These are phyloP conservation scores for Aspergillus eucalypticola DNA, from an alignment of 2,329 filamentous ascomycete species.

Conservation along the genomic window DNA sequence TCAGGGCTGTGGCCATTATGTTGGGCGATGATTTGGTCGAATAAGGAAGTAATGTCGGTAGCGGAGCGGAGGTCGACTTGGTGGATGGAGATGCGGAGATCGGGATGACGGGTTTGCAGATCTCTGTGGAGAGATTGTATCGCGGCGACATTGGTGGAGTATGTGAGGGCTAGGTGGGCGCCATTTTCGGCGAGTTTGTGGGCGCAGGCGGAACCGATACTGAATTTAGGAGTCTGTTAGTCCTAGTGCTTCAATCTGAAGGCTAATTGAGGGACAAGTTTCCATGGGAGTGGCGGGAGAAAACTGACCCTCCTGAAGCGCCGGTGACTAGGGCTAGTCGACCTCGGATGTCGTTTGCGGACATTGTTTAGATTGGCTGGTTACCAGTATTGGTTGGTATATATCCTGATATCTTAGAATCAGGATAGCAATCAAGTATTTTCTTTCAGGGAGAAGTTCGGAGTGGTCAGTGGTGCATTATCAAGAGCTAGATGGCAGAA, in stretches of 20 bases:
- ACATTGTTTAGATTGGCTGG: constrained; percentile 10
- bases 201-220: constrained; percentile 62
- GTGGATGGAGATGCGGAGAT: constrained; percentile 54
- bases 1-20: constrained; percentile 61
- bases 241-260: neutral
- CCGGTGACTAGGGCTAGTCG: constrained; percentile 61
- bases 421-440: no score
- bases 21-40: constrained; percentile 53
- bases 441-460: no score
- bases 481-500: no score
- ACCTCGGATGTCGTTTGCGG: constrained; percentile 51
- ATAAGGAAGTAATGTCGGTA: constrained; percentile 56
- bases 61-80: constrained; percentile 60
- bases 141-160: constrained; percentile 53
- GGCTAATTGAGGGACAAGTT: no score
- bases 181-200: constrained; percentile 55
- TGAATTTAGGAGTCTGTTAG: constrained; percentile 32
- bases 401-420: no score
- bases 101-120: constrained; percentile 37
- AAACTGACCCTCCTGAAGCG: constrained; percentile 57
- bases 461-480: no score
- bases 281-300: neutral
- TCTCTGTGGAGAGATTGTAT: constrained; percentile 49
- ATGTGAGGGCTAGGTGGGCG: constrained; percentile 60
- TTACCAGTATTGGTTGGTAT: no score